These are phyloP conservation scores for Blechomonas ayalai DNA, from an alignment of 208 protist species.

Conservation along the genomic window DNA sequence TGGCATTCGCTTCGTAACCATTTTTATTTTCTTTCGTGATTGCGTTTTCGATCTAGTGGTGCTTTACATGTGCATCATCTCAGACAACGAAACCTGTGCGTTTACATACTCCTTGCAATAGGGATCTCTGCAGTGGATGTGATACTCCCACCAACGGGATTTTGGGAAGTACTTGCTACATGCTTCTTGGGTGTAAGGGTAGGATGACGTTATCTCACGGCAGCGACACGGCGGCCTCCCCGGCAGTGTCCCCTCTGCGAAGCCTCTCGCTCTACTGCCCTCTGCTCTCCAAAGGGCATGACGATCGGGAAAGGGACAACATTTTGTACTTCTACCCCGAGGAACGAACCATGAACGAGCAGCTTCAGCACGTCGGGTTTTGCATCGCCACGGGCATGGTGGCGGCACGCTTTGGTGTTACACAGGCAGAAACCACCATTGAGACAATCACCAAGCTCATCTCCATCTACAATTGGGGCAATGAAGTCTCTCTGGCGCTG, in stretches of 20 bases:
- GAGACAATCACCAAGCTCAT: constrained; percentile 5
- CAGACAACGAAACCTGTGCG: too few species aligned
- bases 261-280: constrained; percentile 53
- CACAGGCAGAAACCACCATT: background rate
- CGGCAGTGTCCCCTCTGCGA: constrained; percentile 5
- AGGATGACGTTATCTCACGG: background rate
- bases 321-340: constrained; percentile 58
- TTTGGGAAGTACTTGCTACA: too few species aligned
- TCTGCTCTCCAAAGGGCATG: constrained; percentile 24
- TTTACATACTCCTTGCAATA: too few species aligned
- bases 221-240: background rate
- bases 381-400: constrained; percentile 47
- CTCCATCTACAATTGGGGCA: constrained; percentile 1
- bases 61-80: too few species aligned
- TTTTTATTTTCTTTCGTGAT: too few species aligned
- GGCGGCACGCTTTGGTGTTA: constrained; percentile 20
- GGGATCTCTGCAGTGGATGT: too few species aligned
- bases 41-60: too few species aligned
- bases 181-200: background rate
- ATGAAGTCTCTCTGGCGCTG: constrained; percentile 4
- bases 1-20: too few species aligned
- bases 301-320: constrained; percentile 53
- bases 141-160: too few species aligned
- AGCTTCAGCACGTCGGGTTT: constrained; percentile 71
- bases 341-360: constrained; percentile 14